A percentile compares a stretch with the other conserved stretches of the same genome.
Evolutionary conservation across 805 yeast genomes (phyloP).

Genomic region (Kodamaea restingae): DNA sequence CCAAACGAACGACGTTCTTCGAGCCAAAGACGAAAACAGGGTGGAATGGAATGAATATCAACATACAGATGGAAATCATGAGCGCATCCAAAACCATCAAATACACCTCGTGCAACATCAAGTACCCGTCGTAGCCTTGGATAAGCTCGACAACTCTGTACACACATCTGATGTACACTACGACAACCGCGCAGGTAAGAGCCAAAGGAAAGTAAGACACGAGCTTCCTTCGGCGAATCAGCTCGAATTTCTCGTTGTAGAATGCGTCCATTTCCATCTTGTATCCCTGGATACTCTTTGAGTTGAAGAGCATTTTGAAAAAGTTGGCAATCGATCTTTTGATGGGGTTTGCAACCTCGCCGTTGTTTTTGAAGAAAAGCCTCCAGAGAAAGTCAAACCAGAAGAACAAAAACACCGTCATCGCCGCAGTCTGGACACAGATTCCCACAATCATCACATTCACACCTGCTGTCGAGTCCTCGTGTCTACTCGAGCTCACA

Average conservation of each 20-base stretch:
- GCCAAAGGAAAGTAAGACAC: conserved; percentile 9
- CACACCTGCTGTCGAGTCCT: conserved; percentile 13
- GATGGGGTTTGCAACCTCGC: conserved; percentile 7
- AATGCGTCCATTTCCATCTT: conserved; percentile 8
- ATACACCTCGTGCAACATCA: conserved; percentile 47
- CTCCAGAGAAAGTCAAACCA: conserved; percentile 18
- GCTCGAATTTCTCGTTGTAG: conserved; percentile 8
- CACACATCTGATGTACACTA: conserved; percentile 54
- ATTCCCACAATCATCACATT: conserved; percentile 20
- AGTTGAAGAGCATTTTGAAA: conserved; percentile 8
- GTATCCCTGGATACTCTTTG: conserved; percentile 5
- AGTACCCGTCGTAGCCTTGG: conserved; percentile 66
- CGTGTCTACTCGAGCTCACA: conserved; percentile 6
- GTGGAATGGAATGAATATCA: conserved; percentile 39
- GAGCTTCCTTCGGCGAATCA: conserved; percentile 7
- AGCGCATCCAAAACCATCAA: conserved; percentile 36
- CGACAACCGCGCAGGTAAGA: conserved; percentile 5
- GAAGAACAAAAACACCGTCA: conserved; percentile 16
- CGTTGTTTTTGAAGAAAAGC: conserved; percentile 17
- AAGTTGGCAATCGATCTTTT: conserved; percentile 5
- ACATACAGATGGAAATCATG: conserved; percentile 24
- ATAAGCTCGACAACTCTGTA: conserved; percentile 71
- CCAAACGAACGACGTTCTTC: conserved; percentile 20
- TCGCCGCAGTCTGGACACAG: conserved; percentile 18
- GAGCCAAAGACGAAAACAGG: conserved; percentile 62